These are phyloP conservation scores for Spongospora subterranea DNA, from an alignment of 208 protist genomes.

Conservation along the genomic window DNA sequence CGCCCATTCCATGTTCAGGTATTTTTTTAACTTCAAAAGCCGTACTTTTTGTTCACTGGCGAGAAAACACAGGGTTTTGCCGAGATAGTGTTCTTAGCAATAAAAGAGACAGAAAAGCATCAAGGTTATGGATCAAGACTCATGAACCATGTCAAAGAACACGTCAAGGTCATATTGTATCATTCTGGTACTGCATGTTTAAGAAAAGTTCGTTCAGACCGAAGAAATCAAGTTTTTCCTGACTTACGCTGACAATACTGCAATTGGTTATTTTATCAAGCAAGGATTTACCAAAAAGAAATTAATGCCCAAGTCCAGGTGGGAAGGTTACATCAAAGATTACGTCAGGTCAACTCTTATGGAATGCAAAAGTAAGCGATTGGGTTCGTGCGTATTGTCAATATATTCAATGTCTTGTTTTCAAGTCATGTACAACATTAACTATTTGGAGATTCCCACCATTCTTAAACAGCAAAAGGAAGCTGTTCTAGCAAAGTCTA, in stretches of 20 bases:
- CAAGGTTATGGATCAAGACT: slow-evolving; percentile 77
- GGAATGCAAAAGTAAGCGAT: slow-evolving; percentile 77
- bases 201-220: background rate
- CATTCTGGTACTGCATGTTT: background rate
- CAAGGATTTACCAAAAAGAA: slow-evolving; percentile 69
- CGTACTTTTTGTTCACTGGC: background rate
- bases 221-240: slow-evolving; percentile 78
- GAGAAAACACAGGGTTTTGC: slow-evolving; percentile 80
- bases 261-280: slow-evolving; percentile 87
- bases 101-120: slow-evolving; percentile 79
- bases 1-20: slow-evolving; percentile 71
- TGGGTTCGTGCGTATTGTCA: slow-evolving; percentile 77
- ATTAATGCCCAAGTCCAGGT: slow-evolving; percentile 72
- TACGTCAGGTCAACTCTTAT: slow-evolving; percentile 85
- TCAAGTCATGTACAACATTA: slow-evolving; percentile 12
- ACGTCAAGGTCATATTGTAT: slow-evolving; percentile 64
- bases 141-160: slow-evolving; percentile 84
- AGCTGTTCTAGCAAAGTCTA: background rate
- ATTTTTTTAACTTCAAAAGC: background rate
- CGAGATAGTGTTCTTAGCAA: slow-evolving; percentile 87
- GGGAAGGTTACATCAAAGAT: slow-evolving; percentile 86
- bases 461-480: background rate
- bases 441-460: slow-evolving; percentile 71
- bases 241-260: slow-evolving; percentile 88
- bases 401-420: background rate